Percentiles rank a stretch among this genome's conserved stretches.
Evolutionary conservation across 2,329 filamentous ascomycete genomes (phyloP).

Genomic region (Dothistroma pini): DNA sequence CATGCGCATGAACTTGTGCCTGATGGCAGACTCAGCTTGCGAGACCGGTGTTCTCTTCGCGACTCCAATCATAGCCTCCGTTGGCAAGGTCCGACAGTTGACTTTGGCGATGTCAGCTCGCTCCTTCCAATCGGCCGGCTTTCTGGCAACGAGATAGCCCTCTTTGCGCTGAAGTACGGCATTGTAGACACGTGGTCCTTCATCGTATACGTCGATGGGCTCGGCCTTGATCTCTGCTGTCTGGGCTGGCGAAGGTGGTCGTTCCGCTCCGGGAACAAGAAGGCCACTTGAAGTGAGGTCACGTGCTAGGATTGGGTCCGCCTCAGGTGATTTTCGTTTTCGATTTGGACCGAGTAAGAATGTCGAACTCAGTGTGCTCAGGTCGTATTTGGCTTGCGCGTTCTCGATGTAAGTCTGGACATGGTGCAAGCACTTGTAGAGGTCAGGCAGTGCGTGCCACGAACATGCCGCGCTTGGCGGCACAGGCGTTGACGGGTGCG

Average conservation of each 20-base stretch:
- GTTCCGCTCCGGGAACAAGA: slow-evolving; percentile 15
- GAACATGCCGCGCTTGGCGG: slow-evolving; percentile 34
- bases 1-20: slow-evolving; percentile 37
- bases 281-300: slow-evolving; percentile 16
- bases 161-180: slow-evolving; percentile 37
- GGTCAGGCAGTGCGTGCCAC: slow-evolving; percentile 44
- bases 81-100: slow-evolving; percentile 36
- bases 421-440: slow-evolving; percentile 37
- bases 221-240: not conserved
- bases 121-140: slow-evolving; percentile 13
- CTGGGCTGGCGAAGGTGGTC: slow-evolving; percentile 13
- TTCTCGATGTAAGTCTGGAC: slow-evolving; percentile 44
- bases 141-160: slow-evolving; percentile 36
- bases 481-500: slow-evolving; percentile 7
- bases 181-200: slow-evolving; percentile 38
- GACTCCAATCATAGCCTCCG: slow-evolving; percentile 34
- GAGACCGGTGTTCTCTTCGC: slow-evolving; percentile 31
- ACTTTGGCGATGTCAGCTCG: slow-evolving; percentile 25
- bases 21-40: slow-evolving; percentile 37
- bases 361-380: not conserved
- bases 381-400: not conserved
- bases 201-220: not conserved
- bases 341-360: slow-evolving; percentile 3
- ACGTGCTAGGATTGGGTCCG: slow-evolving; percentile 16
- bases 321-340: slow-evolving; percentile 30